Conservation (phyloP, 208 protist genomes). For the Trypanosoma grayi region DNA sequence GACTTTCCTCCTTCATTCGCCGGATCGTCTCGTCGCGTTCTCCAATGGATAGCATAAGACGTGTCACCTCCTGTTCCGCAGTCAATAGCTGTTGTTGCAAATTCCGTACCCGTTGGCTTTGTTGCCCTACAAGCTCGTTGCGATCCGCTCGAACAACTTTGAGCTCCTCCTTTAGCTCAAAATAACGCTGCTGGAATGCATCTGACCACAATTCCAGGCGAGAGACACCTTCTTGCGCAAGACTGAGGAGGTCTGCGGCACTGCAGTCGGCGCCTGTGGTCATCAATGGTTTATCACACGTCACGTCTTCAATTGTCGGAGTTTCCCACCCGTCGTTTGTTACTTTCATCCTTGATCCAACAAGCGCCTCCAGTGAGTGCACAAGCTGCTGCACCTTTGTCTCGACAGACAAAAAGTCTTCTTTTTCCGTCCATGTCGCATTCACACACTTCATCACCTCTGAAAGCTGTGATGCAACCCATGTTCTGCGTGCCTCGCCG, state of each 20-base stretch:
- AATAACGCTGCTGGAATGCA: constrained; percentile 15
- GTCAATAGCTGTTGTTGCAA: constrained; percentile 44
- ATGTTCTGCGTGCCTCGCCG: constrained; percentile 7
- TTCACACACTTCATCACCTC: neutral
- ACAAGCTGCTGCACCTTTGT: constrained; percentile 8
- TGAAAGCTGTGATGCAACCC: constrained; percentile 17
- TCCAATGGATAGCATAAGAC: constrained; percentile 5
- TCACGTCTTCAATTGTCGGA: neutral
- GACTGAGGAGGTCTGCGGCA: neutral
- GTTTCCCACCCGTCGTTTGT: neutral
- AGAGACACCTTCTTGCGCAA: constrained; percentile 5
- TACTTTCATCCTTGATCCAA: neutral
- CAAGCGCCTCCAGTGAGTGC: constrained; percentile 8
- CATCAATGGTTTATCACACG: neutral
- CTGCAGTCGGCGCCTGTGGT: neutral
- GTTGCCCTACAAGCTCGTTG: constrained; percentile 62
- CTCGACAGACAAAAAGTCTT: neutral
- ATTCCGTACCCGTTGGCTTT: constrained; percentile 40
- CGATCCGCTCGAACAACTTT: constrained; percentile 65
- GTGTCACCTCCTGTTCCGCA: constrained; percentile 30
- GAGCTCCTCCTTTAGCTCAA: constrained; percentile 49
- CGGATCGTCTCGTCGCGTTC: neutral
- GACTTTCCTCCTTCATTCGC: neutral
- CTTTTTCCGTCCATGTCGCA: neutral
- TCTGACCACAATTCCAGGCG: neutral